A percentile compares a stretch with the other conserved stretches of the same genome.
phyloP scores from a whole-genome alignment of 2,329 filamentous ascomycete genomes.

The Penicillium hesseltinei region DNA sequence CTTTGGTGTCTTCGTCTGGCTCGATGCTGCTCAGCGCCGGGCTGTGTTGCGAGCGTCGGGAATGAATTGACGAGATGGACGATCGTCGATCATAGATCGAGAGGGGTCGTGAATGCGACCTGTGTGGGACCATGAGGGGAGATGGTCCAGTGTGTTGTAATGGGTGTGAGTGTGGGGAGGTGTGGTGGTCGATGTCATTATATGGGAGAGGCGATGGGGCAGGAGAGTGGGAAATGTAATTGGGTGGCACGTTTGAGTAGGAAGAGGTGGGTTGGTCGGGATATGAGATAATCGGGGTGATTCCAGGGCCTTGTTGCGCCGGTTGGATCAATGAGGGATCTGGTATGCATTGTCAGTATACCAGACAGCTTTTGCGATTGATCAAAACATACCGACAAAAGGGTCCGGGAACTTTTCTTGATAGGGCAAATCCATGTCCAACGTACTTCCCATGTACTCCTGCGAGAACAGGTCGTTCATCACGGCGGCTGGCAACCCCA shows the following conservation, averaged over 20 bases:
- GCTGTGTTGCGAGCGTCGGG: slow-evolving; percentile 60
- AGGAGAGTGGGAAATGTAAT: slow-evolving; percentile 37
- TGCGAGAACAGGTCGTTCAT: slow-evolving; percentile 58
- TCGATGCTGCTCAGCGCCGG: slow-evolving; percentile 61
- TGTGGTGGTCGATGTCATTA: slow-evolving; percentile 30
- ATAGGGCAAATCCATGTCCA: slow-evolving; percentile 46
- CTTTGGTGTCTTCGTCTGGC: slow-evolving; percentile 58
- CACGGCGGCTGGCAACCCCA: slow-evolving; percentile 65
- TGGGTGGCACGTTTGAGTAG: slow-evolving; percentile 26
- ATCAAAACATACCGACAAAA: slow-evolving; percentile 34
- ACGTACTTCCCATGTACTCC: slow-evolving; percentile 47
- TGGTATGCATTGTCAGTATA: slow-evolving; percentile 27
- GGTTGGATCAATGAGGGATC: slow-evolving; percentile 61
- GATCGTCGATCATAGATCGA: slow-evolving; percentile 56
- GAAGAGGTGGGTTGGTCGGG: slow-evolving; percentile 33
- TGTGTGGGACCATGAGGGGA: slow-evolving; percentile 61
- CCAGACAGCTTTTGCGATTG: background rate
- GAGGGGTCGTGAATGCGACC: slow-evolving; percentile 55
- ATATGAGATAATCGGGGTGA: slow-evolving; percentile 35
- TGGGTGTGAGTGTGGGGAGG: slow-evolving; percentile 26
- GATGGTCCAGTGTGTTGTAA: slow-evolving; percentile 46
- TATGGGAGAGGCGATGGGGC: slow-evolving; percentile 36
- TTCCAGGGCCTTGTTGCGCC: slow-evolving; percentile 35
- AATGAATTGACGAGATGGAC: slow-evolving; percentile 70
- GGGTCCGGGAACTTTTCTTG: slow-evolving; percentile 44